Base-by-base conservation (phyloP, 768 basidiomycete species). In the Suillus ampliporus region DNA sequence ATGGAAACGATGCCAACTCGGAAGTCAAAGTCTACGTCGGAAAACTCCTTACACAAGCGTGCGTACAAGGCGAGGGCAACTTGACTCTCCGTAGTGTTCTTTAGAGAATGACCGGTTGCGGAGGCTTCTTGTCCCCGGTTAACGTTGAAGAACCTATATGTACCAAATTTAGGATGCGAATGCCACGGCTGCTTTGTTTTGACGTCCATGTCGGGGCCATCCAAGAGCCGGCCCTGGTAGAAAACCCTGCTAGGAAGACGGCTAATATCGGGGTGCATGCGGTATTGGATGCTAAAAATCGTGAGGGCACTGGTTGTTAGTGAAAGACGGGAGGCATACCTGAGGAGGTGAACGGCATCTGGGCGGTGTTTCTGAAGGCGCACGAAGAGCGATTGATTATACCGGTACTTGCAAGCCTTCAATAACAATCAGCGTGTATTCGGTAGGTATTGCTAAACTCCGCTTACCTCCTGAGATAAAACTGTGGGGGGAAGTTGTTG, bases 211-310 rank as follows among this genome's bases (percentile, higher is more conserved):
- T 84, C 84, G 4, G 94, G 95, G 1, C 97, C 97, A 73, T 99
- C 94, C 48, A 84, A 78, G 11, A 99, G 79, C 40, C 84, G 82
- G 8, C 88, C 87, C 58, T 88, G 78, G 72, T 99, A 99, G 78
- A 99, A 99, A 2, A 95, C 76, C 51, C 82, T 83, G 63, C 95
- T 97, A 0, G 97, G 97, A 19, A 99, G 84, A 57, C 81, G 81
- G 65, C 95, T 97, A 71, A 99, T 98, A 57, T 93, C 89, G 2
- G 97, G 97, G 72, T 99, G 96, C 97, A 99, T 99, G 67, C 97
- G 96, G 73, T 99, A 99, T 78, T 99, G 97, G 46, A 99, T 99
- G 68, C 97, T 98, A 62, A 63, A 37, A 63, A 26, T 48, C 26
- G 23, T 50, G 56, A 54, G 34, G 58, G 64, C 35, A 26, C 56